Conservation (phyloP, 345 rosid species). For the Gynandropsis gynandra region DNA sequence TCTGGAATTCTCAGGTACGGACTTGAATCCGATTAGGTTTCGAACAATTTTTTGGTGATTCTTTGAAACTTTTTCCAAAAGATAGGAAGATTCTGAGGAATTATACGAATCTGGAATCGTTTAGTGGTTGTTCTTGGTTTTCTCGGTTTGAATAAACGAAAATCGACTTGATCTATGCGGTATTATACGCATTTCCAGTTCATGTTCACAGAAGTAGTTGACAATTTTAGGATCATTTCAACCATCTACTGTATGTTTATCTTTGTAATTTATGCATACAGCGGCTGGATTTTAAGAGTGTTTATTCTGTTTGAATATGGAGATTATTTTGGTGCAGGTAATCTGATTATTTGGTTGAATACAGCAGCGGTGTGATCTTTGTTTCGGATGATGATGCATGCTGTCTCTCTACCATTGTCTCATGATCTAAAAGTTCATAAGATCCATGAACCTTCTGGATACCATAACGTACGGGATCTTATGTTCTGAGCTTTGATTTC, state of each 20-base stretch:
- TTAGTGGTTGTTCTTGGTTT: background rate
- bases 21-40: background rate
- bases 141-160: conserved; percentile 1
- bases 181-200: background rate
- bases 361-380: conserved; percentile 12
- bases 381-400: conserved; percentile 38
- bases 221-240: background rate
- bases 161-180: conserved; percentile 3
- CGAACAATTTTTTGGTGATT: background rate
- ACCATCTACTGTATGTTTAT: background rate
- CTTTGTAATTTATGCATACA: conserved; percentile 3
- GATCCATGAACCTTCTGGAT: conserved; percentile 30
- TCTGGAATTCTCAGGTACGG: conserved; percentile 13
- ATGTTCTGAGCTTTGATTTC: background rate
- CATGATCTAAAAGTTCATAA: conserved; percentile 39
- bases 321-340: conserved; percentile 7
- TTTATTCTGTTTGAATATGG: no score
- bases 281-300: background rate
- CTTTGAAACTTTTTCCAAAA: background rate
- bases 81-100: background rate
- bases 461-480: conserved; percentile 25
- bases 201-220: background rate
- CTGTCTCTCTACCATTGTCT: conserved; percentile 44
- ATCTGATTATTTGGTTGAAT: conserved; percentile 10
- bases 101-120: background rate